A percentile compares a stretch with the other conserved stretches of the same genome.
Conservation (phyloP, 768 basidiomycete species). For the Lyophyllum decastes region DNA sequence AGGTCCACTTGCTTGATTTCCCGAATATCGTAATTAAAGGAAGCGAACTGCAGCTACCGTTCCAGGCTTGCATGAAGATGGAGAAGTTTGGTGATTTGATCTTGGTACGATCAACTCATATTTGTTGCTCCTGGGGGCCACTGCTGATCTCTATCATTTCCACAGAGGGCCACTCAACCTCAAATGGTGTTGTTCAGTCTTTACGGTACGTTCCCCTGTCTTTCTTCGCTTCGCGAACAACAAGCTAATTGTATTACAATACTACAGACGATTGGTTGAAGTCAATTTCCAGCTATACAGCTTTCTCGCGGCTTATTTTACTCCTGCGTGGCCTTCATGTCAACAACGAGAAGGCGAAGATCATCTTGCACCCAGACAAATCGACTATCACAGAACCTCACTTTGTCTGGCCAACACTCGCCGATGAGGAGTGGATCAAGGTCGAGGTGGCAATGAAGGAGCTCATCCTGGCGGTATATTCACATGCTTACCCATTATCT, state of each 20-base stretch:
- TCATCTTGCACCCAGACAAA: constrained; percentile 96
- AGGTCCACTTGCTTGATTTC: constrained; percentile 99
- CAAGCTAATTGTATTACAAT: constrained; percentile 6
- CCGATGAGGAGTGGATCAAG: constrained; percentile 98
- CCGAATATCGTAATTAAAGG: constrained; percentile 99
- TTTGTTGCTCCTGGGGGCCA: neutral
- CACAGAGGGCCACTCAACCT: constrained; percentile 90
- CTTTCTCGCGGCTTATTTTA: constrained; percentile 97
- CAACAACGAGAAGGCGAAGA: constrained; percentile 99
- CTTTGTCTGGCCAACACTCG: constrained; percentile 94
- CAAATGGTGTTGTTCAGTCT: constrained; percentile 99
- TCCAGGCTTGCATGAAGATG: constrained; percentile 99
- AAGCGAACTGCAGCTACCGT: constrained; percentile 94
- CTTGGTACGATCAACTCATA: constrained; percentile 46
- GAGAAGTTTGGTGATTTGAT: constrained; percentile 99
- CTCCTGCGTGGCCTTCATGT: constrained; percentile 96
- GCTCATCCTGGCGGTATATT: constrained; percentile 80
- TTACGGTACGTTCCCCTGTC: constrained; percentile 56
- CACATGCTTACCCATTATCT: neutral
- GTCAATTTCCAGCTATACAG: constrained; percentile 98
- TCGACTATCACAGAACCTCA: constrained; percentile 96
- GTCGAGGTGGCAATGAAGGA: constrained; percentile 99
- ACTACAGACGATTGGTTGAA: constrained; percentile 93
- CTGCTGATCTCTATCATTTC: constrained; percentile 8
- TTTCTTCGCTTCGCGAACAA: neutral